Conservation (phyloP, 2,329 filamentous ascomycete genomes). For the Sclerotinia spermophila region DNA sequence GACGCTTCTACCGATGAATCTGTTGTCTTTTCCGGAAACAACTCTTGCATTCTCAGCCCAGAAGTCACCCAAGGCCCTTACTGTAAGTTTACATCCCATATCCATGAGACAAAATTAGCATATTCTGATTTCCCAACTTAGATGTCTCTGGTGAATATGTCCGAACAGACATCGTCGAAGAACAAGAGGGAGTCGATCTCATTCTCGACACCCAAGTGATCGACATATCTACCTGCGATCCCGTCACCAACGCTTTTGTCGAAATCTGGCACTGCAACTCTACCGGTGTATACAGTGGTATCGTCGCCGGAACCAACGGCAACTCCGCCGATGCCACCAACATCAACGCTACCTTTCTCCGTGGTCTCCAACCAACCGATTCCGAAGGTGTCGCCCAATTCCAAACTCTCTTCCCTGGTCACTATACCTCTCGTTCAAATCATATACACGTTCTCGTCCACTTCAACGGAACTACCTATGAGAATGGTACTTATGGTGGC, state of each 20-base stretch:
- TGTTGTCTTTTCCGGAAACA: slow-evolving; percentile 43
- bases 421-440: neutral
- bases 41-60: slow-evolving; percentile 49
- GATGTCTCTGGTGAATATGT: slow-evolving; percentile 41
- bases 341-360: slow-evolving; percentile 42
- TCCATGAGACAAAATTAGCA: neutral
- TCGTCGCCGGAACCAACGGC: slow-evolving; percentile 43
- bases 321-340: slow-evolving; percentile 38
- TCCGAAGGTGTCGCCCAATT: slow-evolving; percentile 43
- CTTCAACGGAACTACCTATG: slow-evolving; percentile 40
- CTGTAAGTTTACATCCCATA: slow-evolving; percentile 36
- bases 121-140: slow-evolving; percentile 20
- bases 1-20: slow-evolving; percentile 37
- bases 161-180: slow-evolving; percentile 33
- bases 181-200: slow-evolving; percentile 40
- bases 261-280: slow-evolving; percentile 44
- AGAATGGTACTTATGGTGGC: slow-evolving; percentile 31
- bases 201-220: slow-evolving; percentile 42
- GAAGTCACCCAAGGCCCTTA: slow-evolving; percentile 54
- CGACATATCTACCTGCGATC: slow-evolving; percentile 42
- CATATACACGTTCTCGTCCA: slow-evolving; percentile 36
- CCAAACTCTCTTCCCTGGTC: slow-evolving; percentile 9
- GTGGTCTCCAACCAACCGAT: slow-evolving; percentile 42
- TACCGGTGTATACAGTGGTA: slow-evolving; percentile 41
- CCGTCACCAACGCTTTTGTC: slow-evolving; percentile 37